phyloP scores from a whole-genome alignment of 108 stramenopile species.

The Nitzschia sp. region DNA sequence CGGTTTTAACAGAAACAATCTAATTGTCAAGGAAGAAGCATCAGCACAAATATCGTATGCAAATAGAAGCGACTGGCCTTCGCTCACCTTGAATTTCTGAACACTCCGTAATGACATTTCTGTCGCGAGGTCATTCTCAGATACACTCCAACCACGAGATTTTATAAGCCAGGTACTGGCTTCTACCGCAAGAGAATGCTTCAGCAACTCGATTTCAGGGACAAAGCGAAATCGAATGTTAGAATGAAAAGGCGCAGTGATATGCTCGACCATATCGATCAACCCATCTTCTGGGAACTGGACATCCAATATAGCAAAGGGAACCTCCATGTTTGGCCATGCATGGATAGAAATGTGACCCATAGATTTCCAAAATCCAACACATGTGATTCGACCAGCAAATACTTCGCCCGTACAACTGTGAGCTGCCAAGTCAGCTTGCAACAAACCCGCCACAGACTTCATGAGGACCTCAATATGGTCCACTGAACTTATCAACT shows the following conservation, averaged over 20 bases:
- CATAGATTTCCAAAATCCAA: background rate
- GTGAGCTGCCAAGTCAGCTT: background rate
- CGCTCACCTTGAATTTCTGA: background rate
- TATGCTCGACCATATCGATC: background rate
- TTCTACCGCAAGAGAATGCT: background rate
- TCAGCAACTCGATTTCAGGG: background rate
- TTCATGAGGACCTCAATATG: background rate
- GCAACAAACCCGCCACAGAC: background rate
- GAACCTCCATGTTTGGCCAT: background rate
- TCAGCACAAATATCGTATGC: background rate
- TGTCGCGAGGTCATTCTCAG: background rate
- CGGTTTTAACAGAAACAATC: conserved; percentile 58
- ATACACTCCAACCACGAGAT: background rate
- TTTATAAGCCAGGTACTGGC: background rate
- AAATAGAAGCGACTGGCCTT: background rate
- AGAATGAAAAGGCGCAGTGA: background rate
- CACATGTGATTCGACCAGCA: background rate
- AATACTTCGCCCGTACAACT: background rate
- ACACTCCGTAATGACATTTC: background rate
- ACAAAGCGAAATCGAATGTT: background rate
- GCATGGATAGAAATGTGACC: conserved; percentile 7
- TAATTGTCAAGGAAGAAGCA: conserved; percentile 42
- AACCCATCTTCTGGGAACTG: background rate
- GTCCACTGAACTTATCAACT: background rate
- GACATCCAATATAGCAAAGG: background rate